Percentiles rank a stretch among this genome's conserved stretches.
Evolutionary conservation across 2,329 filamentous ascomycete species (phyloP).

Genomic region (Microcyclosporella mali): DNA sequence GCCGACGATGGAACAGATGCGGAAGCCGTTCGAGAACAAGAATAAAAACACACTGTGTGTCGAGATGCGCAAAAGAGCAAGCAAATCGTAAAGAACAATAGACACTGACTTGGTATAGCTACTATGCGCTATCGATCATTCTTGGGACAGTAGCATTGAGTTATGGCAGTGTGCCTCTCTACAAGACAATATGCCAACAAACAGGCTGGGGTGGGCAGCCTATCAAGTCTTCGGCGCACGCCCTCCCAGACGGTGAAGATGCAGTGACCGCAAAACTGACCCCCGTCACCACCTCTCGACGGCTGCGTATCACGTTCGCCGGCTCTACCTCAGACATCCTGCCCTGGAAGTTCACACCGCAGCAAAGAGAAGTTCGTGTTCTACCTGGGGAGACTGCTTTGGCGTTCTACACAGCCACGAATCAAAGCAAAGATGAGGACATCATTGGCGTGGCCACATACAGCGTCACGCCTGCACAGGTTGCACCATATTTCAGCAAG

Average conservation of each 20-base stretch:
- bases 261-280: conserved; percentile 61
- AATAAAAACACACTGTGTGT: conserved; percentile 61
- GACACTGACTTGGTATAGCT: conserved; percentile 39
- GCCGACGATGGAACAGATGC: conserved; percentile 59
- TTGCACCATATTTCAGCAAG: conserved; percentile 97
- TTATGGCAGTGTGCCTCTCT: conserved; percentile 78
- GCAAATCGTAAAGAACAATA: conserved; percentile 14
- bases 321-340: conserved; percentile 90
- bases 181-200: conserved; percentile 84
- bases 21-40: conserved; percentile 58
- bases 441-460: conserved; percentile 98
- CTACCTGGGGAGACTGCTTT: conserved; percentile 93
- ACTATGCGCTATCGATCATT: conserved; percentile 71
- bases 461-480: conserved; percentile 90
- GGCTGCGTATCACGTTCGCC: conserved; percentile 92
- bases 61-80: neutral
- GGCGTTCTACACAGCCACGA: conserved; percentile 96
- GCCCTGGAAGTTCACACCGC: conserved; percentile 94
- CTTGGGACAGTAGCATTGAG: conserved; percentile 72
- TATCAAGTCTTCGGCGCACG: conserved; percentile 73
- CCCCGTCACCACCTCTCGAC: conserved; percentile 72
- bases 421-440: conserved; percentile 72
- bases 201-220: conserved; percentile 92
- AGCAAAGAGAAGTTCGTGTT: conserved; percentile 93
- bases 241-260: conserved; percentile 59